phyloP scores from a whole-genome alignment of 2,329 filamentous ascomycete genomes.

The Rutstroemia sp. region DNA sequence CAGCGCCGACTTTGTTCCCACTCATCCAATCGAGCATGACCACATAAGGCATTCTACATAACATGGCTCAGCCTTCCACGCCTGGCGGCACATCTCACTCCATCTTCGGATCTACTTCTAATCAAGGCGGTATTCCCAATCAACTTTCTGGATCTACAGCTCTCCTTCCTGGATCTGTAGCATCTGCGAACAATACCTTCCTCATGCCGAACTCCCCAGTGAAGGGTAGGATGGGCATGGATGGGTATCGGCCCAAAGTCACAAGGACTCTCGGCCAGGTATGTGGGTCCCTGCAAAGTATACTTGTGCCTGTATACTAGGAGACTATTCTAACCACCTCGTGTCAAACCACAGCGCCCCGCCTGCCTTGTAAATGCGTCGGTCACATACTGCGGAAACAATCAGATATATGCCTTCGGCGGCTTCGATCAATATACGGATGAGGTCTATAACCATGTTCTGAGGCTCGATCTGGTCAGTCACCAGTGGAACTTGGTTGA shows the following conservation, averaged over 20 bases:
- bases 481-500: slow-evolving; percentile 94
- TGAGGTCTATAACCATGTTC: slow-evolving; percentile 96
- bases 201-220: slow-evolving; percentile 83
- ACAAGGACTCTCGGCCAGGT: slow-evolving; percentile 65
- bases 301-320: background rate
- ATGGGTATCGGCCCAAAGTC: slow-evolving; percentile 79
- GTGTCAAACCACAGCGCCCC: slow-evolving; percentile 46
- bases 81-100: slow-evolving; percentile 35
- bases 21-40: slow-evolving; percentile 14
- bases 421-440: slow-evolving; percentile 99
- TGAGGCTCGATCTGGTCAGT: slow-evolving; percentile 77
- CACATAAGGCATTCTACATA: slow-evolving; percentile 10
- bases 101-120: slow-evolving; percentile 39
- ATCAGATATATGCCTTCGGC: slow-evolving; percentile 96
- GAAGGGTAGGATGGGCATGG: slow-evolving; percentile 55
- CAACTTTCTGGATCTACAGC: slow-evolving; percentile 15
- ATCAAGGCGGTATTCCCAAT: slow-evolving; percentile 9
- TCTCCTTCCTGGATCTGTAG: slow-evolving; percentile 39
- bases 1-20: background rate
- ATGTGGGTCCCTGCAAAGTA: background rate
- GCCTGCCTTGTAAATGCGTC: slow-evolving; percentile 97
- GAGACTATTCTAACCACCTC: background rate
- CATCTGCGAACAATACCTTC: slow-evolving; percentile 70
- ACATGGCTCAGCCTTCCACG: slow-evolving; percentile 40
- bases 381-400: slow-evolving; percentile 96